Evolutionary conservation across 1,284 basidiomycete species (phyloP).

Genomic region (Naganishia albida): DNA sequence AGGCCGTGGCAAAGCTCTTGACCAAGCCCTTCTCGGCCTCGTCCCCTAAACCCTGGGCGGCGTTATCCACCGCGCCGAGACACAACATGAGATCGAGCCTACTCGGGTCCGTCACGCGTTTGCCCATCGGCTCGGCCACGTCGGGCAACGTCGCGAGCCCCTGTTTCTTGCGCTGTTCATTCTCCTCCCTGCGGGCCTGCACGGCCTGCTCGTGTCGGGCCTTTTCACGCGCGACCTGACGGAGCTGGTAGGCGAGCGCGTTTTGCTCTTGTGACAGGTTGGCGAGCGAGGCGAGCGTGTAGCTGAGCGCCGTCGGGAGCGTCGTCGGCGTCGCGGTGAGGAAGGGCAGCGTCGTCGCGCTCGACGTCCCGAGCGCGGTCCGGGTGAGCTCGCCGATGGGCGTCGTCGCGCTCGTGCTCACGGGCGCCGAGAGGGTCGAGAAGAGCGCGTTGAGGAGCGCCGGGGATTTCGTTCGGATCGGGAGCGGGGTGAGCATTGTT

Average conservation of each 20-base stretch:
- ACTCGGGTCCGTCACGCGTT: conserved; percentile 84
- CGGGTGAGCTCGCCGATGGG: conserved; percentile 43
- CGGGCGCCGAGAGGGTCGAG: conserved; percentile 63
- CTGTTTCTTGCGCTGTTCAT: conserved; percentile 74
- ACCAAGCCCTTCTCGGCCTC: conserved; percentile 62
- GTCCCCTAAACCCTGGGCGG: conserved; percentile 72
- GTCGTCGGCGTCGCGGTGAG: conserved; percentile 56
- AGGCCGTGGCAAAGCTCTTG: conserved; percentile 38
- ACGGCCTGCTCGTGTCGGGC: conserved; percentile 76
- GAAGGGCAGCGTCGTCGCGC: conserved; percentile 52
- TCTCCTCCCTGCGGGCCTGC: conserved; percentile 86
- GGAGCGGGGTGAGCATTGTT: conserved; percentile 85
- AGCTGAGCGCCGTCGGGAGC: conserved; percentile 63
- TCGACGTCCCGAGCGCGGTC: conserved; percentile 42
- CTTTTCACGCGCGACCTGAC: conserved; percentile 89
- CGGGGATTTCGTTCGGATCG: conserved; percentile 84
- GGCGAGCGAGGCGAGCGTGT: conserved; percentile 81
- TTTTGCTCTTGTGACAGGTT: conserved; percentile 86
- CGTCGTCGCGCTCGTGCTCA: conserved; percentile 28
- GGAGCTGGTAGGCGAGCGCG: conserved; percentile 86
- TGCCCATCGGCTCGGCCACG: conserved; percentile 78
- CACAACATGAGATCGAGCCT: conserved; percentile 84
- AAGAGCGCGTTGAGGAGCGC: conserved; percentile 84
- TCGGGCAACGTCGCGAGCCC: conserved; percentile 83
- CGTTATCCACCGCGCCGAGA: conserved; percentile 82